Percentiles rank a stretch among this genome's conserved stretches.
phyloP scores from a whole-genome alignment of 371 early-diverging fungal genomes.

The Saksenaea oblongispora region DNA sequence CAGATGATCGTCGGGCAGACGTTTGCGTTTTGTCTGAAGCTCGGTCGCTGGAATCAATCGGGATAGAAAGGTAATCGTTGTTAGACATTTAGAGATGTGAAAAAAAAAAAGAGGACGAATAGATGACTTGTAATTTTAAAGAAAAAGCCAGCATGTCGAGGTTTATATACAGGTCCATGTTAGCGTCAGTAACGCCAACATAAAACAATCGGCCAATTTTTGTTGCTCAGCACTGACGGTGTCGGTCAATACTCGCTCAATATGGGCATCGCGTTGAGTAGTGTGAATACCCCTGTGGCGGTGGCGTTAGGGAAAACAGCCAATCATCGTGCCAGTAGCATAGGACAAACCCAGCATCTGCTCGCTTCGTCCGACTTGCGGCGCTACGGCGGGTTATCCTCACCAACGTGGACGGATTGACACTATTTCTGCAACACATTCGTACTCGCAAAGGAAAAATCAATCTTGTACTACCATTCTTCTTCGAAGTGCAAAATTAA shows the following conservation, averaged over 20 bases:
- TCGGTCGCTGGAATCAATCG: background rate
- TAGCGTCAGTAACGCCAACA: background rate
- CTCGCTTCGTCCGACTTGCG: too few species aligned
- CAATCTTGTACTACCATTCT: too few species aligned
- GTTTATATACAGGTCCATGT: background rate
- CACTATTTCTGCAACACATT: too few species aligned
- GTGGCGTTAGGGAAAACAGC: background rate
- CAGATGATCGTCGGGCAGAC: background rate
- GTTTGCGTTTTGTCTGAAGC: background rate
- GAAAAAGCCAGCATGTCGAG: background rate
- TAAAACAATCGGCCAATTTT: background rate
- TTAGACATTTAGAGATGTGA: background rate
- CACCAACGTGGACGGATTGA: too few species aligned
- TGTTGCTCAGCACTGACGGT: background rate
- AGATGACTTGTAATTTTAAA: background rate
- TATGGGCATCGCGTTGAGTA: background rate
- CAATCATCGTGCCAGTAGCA: background rate
- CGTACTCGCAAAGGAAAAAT: too few species aligned
- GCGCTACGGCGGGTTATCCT: too few species aligned
- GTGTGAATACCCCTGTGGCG: background rate
- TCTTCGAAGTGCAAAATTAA: too few species aligned
- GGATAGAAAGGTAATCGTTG: background rate
- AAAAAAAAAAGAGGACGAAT: background rate
- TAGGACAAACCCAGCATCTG: too few species aligned
- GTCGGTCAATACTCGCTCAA: constrained; percentile 1